These are phyloP conservation scores for Jamesozyma jinghongensis DNA, from an alignment of 805 yeast species.

Conservation along the genomic window DNA sequence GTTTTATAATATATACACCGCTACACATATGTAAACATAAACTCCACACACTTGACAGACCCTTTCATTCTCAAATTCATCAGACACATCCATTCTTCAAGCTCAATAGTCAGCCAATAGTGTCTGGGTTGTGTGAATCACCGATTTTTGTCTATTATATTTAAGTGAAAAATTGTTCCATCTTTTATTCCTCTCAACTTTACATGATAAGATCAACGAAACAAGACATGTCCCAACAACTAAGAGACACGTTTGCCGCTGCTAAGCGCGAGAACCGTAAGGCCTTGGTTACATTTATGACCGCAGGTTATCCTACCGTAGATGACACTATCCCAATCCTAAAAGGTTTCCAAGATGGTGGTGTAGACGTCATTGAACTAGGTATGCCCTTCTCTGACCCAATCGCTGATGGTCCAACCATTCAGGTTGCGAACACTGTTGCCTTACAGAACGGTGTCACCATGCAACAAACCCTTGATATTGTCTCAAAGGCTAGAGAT, in stretches of 20 bases:
- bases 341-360: constrained; percentile 87
- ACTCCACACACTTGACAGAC: no score
- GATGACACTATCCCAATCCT: constrained; percentile 83
- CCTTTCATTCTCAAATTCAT: no score
- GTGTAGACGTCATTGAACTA: constrained; percentile 88
- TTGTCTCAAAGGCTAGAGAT: constrained; percentile 66
- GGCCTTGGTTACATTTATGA: constrained; percentile 84
- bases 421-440: constrained; percentile 77
- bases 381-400: constrained; percentile 98
- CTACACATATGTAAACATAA: no score
- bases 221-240: constrained; percentile 31
- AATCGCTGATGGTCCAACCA: constrained; percentile 97
- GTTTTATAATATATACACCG: no score
- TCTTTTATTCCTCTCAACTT: neutral
- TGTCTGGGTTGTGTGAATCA: no score
- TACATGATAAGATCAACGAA: neutral
- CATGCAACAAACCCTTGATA: constrained; percentile 55
- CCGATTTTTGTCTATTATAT: no score
- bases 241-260: constrained; percentile 46
- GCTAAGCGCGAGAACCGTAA: constrained; percentile 61
- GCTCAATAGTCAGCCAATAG: no score
- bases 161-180: no score
- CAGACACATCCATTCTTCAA: no score
- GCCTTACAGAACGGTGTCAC: constrained; percentile 81
- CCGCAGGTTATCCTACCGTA: constrained; percentile 87